Conservation (phyloP, 2,329 filamentous ascomycete genomes). For the Microdochium nivale region DNA sequence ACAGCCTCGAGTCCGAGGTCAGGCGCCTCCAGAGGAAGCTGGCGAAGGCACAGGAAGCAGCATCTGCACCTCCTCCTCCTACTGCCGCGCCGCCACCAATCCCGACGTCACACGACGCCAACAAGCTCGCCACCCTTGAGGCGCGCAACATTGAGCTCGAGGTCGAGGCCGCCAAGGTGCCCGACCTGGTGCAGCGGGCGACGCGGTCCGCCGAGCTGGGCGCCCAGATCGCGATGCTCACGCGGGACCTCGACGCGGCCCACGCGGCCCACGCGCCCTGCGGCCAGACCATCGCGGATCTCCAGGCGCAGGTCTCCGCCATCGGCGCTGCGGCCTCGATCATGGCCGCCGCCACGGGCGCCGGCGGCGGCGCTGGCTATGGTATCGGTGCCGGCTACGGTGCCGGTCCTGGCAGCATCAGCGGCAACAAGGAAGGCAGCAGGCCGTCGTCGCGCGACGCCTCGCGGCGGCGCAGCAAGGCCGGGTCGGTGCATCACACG, state of each 20-base stretch:
- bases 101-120: neutral
- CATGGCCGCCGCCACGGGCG: neutral
- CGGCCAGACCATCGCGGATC: neutral
- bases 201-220: neutral
- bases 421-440: neutral
- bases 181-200: neutral
- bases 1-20: neutral
- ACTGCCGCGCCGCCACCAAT: neutral
- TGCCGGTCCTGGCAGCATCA: too few relatives aligned
- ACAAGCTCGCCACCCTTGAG: neutral
- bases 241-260: neutral
- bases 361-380: neutral
- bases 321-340: neutral
- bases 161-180: slow-evolving; percentile 1
- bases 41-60: neutral
- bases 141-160: neutral
- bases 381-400: too few relatives aligned
- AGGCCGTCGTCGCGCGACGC: neutral
- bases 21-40: neutral
- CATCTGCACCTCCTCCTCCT: neutral
- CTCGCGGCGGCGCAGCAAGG: neutral
- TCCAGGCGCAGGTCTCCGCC: neutral
- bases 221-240: neutral
- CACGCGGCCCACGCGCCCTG: neutral
- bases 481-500: neutral